Evolutionary conservation across 1,284 basidiomycete species (phyloP), one percentile per base, ranked within the genome.

Genomic region (Xerocomus nothofagi): DNA sequence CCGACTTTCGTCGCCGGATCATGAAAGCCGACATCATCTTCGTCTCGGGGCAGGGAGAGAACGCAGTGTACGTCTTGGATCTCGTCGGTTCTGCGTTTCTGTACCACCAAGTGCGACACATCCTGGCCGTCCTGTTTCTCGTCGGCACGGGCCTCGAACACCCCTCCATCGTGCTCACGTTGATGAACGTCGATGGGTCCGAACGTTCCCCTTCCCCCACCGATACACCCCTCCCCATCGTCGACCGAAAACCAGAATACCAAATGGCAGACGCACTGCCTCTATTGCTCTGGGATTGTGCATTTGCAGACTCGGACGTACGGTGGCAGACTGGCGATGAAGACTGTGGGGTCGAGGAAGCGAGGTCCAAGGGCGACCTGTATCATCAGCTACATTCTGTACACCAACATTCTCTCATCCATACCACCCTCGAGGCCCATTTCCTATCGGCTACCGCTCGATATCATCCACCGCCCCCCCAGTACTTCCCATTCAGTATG

Each of bases 71-170:
- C 60, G 91, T 95, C 23, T 79, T 98, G 58, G 91, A 98, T 67
- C 82, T 98, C 31, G 74, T 88, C 34, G 95, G 95, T 1, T 88
- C 80, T 0, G 95, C 94, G 0, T 98, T 98, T 67, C 74, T 99
- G 36, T 99, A 97, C 71, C 93, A 99, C 70, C 96, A 98, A 75
- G 97, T 99, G 11, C 81, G 96, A 36, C 93, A 98, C 67, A 98
- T 98, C 69, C 90, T 98, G 81, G 91, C 92, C 2, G 70, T 97
- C 40, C 77, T 99, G 14, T 91, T 99, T 70, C 82, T 98, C 46
- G 81, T 98, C 44, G 96, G 96, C 5, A 71, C 88, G 0, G 80
- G 87, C 0, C 76, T 95, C 33, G 97, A 99, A 66, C 62, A 72
- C 1, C 88, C 92, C 0, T 73, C 73, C 4, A 72, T 97, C 47